These are phyloP conservation scores for Acanthochlamys bracteata DNA, from an alignment of 106 monocot genomes.

Conservation along the genomic window DNA sequence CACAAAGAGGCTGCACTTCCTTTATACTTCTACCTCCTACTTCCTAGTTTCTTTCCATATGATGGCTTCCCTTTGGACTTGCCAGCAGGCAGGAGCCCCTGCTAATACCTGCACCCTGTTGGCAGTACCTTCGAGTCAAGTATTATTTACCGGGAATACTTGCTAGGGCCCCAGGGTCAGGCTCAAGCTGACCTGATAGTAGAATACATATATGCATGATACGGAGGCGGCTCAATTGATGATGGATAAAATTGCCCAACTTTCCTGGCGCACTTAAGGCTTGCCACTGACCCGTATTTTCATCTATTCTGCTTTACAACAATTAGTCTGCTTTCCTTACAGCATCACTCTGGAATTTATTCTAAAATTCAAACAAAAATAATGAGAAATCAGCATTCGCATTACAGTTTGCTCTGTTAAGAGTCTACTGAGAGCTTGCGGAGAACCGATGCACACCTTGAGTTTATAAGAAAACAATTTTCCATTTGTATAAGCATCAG, in stretches of 20 bases:
- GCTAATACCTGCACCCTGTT: constrained; percentile 69
- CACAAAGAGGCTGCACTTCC: constrained; percentile 27
- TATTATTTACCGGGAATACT: constrained; percentile 81
- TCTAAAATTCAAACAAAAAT: not conserved
- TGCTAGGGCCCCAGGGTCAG: constrained; percentile 79
- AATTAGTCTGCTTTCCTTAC: constrained; percentile 8
- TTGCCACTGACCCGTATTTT: not conserved
- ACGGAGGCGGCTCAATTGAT: constrained; percentile 68
- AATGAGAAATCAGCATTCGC: not conserved
- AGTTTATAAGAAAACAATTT: not conserved
- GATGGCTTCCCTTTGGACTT: constrained; percentile 66
- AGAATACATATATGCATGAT: constrained; percentile 65
- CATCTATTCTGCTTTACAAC: constrained; percentile 11
- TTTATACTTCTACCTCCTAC: constrained; percentile 62
- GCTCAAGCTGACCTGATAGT: constrained; percentile 93
- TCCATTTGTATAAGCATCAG: not conserved
- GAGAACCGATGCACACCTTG: not conserved
- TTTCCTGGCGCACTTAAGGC: constrained; percentile 40
- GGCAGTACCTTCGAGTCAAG: constrained; percentile 88
- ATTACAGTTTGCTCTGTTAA: not conserved
- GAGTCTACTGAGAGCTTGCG: not conserved
- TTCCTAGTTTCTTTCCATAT: constrained; percentile 78
- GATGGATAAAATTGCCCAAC: constrained; percentile 64
- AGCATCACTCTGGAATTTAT: not conserved
- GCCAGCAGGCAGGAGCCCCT: constrained; percentile 72